These are phyloP conservation scores for Serpula lacrymans DNA, from an alignment of 768 basidiomycete species.

Conservation along the genomic window DNA sequence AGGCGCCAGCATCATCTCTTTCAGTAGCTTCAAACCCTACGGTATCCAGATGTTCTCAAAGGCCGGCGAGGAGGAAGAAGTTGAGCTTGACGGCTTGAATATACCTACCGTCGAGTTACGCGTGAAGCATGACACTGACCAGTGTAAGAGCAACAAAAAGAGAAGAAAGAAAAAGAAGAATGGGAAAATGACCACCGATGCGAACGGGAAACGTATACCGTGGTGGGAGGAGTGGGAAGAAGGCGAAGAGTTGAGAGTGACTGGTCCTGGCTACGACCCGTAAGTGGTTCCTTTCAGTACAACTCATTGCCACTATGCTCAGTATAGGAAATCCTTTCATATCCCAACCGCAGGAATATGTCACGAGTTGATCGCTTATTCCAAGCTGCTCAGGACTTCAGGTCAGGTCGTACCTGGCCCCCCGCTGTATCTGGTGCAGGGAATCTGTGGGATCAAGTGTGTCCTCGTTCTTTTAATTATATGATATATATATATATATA, in stretches of 20 bases:
- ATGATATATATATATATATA: too few species aligned
- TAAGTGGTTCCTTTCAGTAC: conserved; percentile 36
- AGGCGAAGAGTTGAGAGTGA: conserved; percentile 46
- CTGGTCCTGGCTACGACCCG: conserved; percentile 44
- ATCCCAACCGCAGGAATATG: conserved; percentile 42
- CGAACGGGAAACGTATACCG: conserved; percentile 24
- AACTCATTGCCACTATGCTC: too few species aligned
- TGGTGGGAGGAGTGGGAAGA: conserved; percentile 80
- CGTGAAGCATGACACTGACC: conserved; percentile 51
- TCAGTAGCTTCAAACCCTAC: conserved; percentile 51
- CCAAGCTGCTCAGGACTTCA: conserved; percentile 59
- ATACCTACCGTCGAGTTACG: conserved; percentile 60
- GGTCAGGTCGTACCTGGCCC: conserved; percentile 37
- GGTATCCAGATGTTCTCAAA: conserved; percentile 56
- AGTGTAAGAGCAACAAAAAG: conserved; percentile 53
- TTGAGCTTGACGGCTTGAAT: conserved; percentile 63
- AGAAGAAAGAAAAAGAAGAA: conserved; percentile 46
- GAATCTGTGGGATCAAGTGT: conserved; percentile 65
- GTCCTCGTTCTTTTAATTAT: conserved; percentile 4
- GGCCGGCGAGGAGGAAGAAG: conserved; percentile 35
- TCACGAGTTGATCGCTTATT: conserved; percentile 53
- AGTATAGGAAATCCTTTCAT: too few species aligned
- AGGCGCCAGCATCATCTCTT: conserved; percentile 50
- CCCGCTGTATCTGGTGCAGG: conserved; percentile 26
- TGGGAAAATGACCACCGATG: conserved; percentile 12